Conservation (phyloP, 768 basidiomycete species). For the Rhizopogon roseolus region DNA sequence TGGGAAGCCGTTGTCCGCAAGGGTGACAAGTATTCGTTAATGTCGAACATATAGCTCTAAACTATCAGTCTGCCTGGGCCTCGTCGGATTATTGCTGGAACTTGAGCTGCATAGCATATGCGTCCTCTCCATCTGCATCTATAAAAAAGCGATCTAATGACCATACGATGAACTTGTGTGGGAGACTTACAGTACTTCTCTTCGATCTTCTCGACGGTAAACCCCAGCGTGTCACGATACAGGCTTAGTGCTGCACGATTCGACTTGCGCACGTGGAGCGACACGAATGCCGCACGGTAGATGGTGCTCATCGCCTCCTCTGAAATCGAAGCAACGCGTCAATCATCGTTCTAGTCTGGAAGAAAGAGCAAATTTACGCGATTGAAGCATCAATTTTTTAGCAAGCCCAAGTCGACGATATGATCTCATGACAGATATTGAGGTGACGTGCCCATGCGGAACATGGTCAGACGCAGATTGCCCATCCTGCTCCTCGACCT, state of each 20-base stretch:
- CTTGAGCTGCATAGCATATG: constrained; percentile 82
- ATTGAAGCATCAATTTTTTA: constrained; percentile 90
- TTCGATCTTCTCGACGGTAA: constrained; percentile 81
- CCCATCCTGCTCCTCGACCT: constrained; percentile 36
- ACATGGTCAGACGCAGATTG: constrained; percentile 48
- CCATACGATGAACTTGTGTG: not conserved
- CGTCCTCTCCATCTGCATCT: constrained; percentile 96
- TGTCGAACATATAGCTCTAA: constrained; percentile 8
- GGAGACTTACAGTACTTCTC: constrained; percentile 82
- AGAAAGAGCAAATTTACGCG: constrained; percentile 53
- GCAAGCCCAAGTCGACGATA: constrained; percentile 91
- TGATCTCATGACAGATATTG: constrained; percentile 89
- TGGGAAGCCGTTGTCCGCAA: not conserved
- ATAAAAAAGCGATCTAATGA: constrained; percentile 6
- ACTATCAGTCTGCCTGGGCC: not conserved
- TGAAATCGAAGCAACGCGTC: constrained; percentile 24
- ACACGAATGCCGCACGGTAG: constrained; percentile 82
- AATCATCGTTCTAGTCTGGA: not conserved
- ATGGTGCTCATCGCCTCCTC: constrained; percentile 89
- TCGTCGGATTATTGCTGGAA: constrained; percentile 32
- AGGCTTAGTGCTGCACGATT: constrained; percentile 87
- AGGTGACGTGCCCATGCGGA: constrained; percentile 90
- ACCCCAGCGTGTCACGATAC: constrained; percentile 87
- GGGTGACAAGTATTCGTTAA: constrained; percentile 2
- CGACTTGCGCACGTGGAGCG: constrained; percentile 91